Evolutionary conservation across 306 rosid genomes (phyloP).

Genomic region (Betula pendula): DNA sequence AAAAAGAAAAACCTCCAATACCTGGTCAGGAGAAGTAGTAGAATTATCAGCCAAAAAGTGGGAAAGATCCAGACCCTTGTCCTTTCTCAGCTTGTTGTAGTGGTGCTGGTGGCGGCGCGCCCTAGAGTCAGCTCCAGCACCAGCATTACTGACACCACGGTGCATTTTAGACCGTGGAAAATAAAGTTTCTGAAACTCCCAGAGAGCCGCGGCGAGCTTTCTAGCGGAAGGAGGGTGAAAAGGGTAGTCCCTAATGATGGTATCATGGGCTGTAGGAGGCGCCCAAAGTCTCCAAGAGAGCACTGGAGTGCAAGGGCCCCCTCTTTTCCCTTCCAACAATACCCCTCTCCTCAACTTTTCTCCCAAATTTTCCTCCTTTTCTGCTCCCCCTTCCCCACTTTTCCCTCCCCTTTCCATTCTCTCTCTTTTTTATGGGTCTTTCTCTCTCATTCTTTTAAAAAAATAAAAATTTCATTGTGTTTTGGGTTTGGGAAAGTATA

Average conservation of each 20-base stretch:
- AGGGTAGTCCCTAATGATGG: conserved; percentile 31
- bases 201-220: conserved; percentile 81
- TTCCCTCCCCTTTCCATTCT: conserved; percentile 43
- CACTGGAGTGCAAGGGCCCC: conserved; percentile 71
- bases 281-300: conserved; percentile 50
- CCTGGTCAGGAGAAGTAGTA: conserved; percentile 83
- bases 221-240: conserved; percentile 48
- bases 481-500: not conserved
- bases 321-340: conserved; percentile 55
- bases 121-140: conserved; percentile 41
- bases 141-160: conserved; percentile 43
- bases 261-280: conserved; percentile 26
- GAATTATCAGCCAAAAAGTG: conserved; percentile 63
- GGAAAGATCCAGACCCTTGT: conserved; percentile 57
- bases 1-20: conserved; percentile 4
- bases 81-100: conserved; percentile 46
- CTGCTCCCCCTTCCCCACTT: conserved; percentile 51
- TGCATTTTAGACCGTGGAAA: conserved; percentile 62
- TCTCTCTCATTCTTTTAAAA: conserved; percentile 7
- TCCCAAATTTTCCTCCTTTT: conserved; percentile 78
- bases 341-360: conserved; percentile 69
- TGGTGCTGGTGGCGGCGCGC: conserved; percentile 63
- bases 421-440: not conserved
- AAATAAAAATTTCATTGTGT: not conserved
- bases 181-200: conserved; percentile 63